A percentile compares a stretch with the other conserved stretches of the same genome.
Conservation (phyloP, 768 basidiomycete genomes). For the Tulasnella sp. region DNA sequence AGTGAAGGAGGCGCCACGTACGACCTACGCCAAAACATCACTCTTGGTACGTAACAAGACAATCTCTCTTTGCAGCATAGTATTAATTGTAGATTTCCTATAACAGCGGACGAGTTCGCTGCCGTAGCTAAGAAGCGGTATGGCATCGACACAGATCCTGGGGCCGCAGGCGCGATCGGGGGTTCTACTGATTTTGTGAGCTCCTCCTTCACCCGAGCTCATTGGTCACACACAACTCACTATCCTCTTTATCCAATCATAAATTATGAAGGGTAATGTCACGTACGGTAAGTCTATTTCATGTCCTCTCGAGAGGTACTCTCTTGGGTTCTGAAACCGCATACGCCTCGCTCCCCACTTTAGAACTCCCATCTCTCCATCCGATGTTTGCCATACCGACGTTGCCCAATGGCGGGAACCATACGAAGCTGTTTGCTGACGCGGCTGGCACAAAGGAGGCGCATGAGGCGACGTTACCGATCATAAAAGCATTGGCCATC, state of each 20-base stretch:
- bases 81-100: background rate
- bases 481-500: conserved; percentile 61
- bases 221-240: too few relatives aligned
- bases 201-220: conserved; percentile 7
- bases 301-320: too few relatives aligned
- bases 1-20: conserved; percentile 29
- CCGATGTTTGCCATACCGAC: conserved; percentile 74
- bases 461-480: conserved; percentile 55
- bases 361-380: conserved; percentile 52
- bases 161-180: conserved; percentile 54
- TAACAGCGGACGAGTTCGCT: conserved; percentile 52
- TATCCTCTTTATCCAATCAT: too few relatives aligned
- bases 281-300: conserved; percentile 23
- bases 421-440: conserved; percentile 57
- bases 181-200: conserved; percentile 81
- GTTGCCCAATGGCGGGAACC: conserved; percentile 60
- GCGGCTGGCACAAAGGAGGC: conserved; percentile 50
- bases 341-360: background rate
- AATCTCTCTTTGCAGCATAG: conserved; percentile 23
- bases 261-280: conserved; percentile 48
- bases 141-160: conserved; percentile 38
- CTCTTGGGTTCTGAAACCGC: background rate
- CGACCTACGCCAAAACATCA: conserved; percentile 61
- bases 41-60: conserved; percentile 43
- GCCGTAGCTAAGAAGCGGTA: conserved; percentile 50